A percentile compares a stretch with the other conserved stretches of the same genome.
phyloP scores from a whole-genome alignment of 768 basidiomycete species.

The Hydnomerulius pinastri region DNA sequence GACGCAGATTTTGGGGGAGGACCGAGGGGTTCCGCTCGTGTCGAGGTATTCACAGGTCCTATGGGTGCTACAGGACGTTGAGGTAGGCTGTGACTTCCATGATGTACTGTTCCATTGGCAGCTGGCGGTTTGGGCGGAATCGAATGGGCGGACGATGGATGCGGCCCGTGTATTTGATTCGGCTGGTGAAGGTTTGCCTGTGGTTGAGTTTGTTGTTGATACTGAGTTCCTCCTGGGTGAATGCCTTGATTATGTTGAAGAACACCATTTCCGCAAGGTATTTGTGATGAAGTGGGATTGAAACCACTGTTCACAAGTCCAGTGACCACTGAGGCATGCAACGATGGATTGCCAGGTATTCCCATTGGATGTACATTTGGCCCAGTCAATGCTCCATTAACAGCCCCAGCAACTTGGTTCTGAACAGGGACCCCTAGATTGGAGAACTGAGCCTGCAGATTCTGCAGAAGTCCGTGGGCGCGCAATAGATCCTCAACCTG shows the following conservation, averaged over 20 bases:
- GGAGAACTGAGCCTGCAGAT: conserved; percentile 17
- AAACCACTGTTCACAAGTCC: background rate
- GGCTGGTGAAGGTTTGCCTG: background rate
- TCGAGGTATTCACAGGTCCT: conserved; percentile 3
- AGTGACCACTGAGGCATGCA: background rate
- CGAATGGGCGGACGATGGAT: background rate
- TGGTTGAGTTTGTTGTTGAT: background rate
- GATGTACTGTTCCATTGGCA: too few species aligned
- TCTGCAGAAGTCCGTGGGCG: background rate
- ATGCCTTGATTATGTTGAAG: conserved; percentile 1
- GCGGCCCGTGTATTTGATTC: conserved; percentile 3
- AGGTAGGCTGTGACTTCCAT: too few species aligned
- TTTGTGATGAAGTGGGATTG: background rate
- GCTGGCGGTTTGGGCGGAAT: too few species aligned
- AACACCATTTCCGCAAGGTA: conserved; percentile 10
- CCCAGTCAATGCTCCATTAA: background rate
- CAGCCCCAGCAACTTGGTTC: background rate
- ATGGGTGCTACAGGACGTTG: conserved; percentile 11
- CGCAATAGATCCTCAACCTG: conserved; percentile 18
- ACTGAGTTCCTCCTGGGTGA: background rate
- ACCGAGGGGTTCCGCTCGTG: conserved; percentile 21
- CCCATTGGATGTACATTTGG: conserved; percentile 1
- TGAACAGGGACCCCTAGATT: conserved; percentile 8
- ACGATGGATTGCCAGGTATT: background rate
- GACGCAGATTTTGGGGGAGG: conserved; percentile 19